A percentile compares a stretch with the other conserved stretches of the same genome.
Conservation (phyloP, 805 yeast species). For the Candida morakotiae region DNA sequence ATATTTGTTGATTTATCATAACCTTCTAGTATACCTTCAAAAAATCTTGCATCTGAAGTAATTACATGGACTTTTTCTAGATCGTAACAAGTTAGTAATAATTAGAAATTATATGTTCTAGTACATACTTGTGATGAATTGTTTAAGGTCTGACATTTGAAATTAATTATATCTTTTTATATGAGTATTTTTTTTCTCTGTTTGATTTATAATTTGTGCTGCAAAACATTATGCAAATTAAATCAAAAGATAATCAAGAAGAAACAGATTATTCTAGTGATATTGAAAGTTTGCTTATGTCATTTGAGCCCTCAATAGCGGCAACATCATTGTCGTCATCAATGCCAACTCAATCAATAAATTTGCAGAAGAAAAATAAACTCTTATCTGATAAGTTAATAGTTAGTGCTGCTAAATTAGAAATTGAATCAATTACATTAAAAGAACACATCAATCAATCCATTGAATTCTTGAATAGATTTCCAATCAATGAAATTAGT, state of each 20-base stretch:
- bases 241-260: constrained; percentile 9
- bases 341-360: constrained; percentile 1
- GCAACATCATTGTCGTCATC: too few species aligned
- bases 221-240: constrained; percentile 2
- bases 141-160: constrained; percentile 4
- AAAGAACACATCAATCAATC: constrained; percentile 13
- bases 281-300: constrained; percentile 10
- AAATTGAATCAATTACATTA: constrained; percentile 24
- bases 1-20: constrained; percentile 64
- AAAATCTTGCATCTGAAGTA: constrained; percentile 41
- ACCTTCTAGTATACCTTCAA: constrained; percentile 46
- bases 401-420: constrained; percentile 28
- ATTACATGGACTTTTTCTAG: constrained; percentile 37
- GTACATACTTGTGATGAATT: constrained; percentile 19
- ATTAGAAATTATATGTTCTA: not conserved
- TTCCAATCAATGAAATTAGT: constrained; percentile 2
- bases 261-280: constrained; percentile 22
- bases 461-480: not conserved
- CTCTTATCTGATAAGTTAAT: constrained; percentile 10
- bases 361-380: not conserved
- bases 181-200: constrained; percentile 1
- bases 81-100: not conserved
- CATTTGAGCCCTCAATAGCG: constrained; percentile 1
- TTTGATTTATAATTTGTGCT: not conserved
- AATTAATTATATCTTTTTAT: not conserved